A percentile compares a stretch with the other conserved stretches of the same genome.
Evolutionary conservation across 345 rosid species (phyloP).

Genomic region (Mallotus nudiflorus): DNA sequence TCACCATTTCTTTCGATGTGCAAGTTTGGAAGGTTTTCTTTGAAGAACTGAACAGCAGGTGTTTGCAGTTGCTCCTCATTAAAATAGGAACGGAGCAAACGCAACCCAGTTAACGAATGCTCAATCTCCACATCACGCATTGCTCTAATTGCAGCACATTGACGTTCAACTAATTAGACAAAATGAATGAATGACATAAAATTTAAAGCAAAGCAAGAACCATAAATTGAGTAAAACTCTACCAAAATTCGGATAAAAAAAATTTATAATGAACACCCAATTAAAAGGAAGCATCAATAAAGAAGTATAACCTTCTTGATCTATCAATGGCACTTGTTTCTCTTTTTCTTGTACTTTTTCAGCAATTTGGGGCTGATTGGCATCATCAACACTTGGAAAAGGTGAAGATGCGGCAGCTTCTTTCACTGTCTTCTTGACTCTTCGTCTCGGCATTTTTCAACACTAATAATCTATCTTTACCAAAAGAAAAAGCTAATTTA

Average conservation of each 20-base stretch:
- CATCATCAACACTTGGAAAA: not conserved
- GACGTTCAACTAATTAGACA: slow-evolving; percentile 52
- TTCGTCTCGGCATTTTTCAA: not conserved
- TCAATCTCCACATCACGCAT: slow-evolving; percentile 75
- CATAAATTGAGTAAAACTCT: too few relatives aligned
- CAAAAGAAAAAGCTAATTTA: too few relatives aligned
- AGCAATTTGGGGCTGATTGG: slow-evolving; percentile 3
- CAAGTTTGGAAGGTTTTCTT: slow-evolving; percentile 60
- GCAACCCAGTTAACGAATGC: slow-evolving; percentile 51
- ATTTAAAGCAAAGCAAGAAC: not conserved
- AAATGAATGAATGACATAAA: not conserved
- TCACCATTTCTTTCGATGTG: slow-evolving; percentile 41
- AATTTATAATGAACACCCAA: not conserved
- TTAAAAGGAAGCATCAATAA: not conserved
- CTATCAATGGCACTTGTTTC: not conserved
- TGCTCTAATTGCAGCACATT: slow-evolving; percentile 66
- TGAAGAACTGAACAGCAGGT: slow-evolving; percentile 57
- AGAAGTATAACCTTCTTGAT: slow-evolving; percentile 8
- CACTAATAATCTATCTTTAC: too few relatives aligned
- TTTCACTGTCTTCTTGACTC: slow-evolving; percentile 11
- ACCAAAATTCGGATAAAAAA: not conserved
- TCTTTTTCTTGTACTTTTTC: not conserved
- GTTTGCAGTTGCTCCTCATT: slow-evolving; percentile 51
- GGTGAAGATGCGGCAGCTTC: slow-evolving; percentile 1
- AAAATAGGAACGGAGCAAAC: slow-evolving; percentile 60